A percentile compares a stretch with the other conserved stretches of the same genome.
Evolutionary conservation across 192 early-diverging fungal genomes (phyloP).

Genomic region (Podila clonocystis): DNA sequence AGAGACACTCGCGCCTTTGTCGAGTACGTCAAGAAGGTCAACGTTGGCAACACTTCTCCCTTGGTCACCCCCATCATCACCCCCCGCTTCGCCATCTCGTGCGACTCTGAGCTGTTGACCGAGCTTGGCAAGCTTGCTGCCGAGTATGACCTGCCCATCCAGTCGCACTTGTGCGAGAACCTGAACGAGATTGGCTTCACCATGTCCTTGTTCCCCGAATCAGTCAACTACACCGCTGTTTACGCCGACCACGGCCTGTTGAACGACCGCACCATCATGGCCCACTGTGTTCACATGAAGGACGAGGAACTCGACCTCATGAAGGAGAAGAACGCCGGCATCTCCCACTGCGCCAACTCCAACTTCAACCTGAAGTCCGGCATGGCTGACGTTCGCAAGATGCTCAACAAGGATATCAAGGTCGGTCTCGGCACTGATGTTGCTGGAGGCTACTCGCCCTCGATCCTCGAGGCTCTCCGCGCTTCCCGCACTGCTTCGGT

Average conservation of each 20-base stretch:
- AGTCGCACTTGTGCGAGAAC: conserved; percentile 94
- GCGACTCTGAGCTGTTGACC: conserved; percentile 74
- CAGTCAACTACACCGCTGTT: conserved; percentile 76
- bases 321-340: conserved; percentile 70
- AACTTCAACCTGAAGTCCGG: conserved; percentile 91
- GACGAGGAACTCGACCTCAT: conserved; percentile 77
- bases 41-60: conserved; percentile 19
- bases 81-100: conserved; percentile 92
- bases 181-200: conserved; percentile 81
- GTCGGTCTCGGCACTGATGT: conserved; percentile 97
- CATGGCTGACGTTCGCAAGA: conserved; percentile 79
- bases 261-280: conserved; percentile 83
- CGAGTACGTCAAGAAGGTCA: conserved; percentile 58
- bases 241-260: conserved; percentile 83
- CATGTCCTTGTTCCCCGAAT: conserved; percentile 76
- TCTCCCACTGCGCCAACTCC: conserved; percentile 93
- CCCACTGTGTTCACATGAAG: conserved; percentile 91
- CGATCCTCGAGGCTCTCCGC: conserved; percentile 89
- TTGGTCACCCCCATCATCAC: conserved; percentile 87
- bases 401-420: conserved; percentile 77
- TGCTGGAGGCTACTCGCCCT: conserved; percentile 87
- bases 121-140: conserved; percentile 77
- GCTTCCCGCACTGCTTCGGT: conserved; percentile 80
- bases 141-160: conserved; percentile 82
- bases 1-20: conserved; percentile 74